Conservation (phyloP, 176 grass and related monocot genomes). For the Otatea glauca region DNA sequence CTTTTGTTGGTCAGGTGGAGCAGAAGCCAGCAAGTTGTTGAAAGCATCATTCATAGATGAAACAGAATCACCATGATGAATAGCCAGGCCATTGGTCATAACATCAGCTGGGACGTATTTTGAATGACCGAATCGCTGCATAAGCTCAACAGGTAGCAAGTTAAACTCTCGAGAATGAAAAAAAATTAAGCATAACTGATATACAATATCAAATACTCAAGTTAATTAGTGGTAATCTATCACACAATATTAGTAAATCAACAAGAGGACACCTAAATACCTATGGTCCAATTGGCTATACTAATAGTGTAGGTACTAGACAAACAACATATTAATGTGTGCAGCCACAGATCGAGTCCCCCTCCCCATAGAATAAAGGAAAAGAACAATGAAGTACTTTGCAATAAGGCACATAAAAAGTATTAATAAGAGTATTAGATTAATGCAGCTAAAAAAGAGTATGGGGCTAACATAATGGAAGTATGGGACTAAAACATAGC, state of each 20-base stretch:
- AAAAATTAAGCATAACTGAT: not conserved
- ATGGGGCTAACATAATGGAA: not conserved
- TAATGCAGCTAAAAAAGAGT: not conserved
- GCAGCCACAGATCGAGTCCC: not conserved
- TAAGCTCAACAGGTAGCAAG: not conserved
- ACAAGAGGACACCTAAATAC: not conserved
- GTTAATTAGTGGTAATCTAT: not conserved
- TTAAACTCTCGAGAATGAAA: not conserved
- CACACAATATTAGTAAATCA: not conserved
- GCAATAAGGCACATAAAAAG: not conserved
- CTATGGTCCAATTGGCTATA: not conserved
- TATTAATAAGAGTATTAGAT: not conserved
- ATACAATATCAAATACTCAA: not conserved
- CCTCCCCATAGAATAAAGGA: not conserved
- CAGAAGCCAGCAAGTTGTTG: slow-evolving; percentile 45
- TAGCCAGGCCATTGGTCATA: slow-evolving; percentile 42
- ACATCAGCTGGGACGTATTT: slow-evolving; percentile 60
- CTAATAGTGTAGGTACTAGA: not conserved
- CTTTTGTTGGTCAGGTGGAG: slow-evolving; percentile 50
- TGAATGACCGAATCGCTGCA: slow-evolving; percentile 51
- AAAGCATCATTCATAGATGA: slow-evolving; percentile 53
- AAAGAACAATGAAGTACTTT: not conserved
- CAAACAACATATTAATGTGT: not conserved
- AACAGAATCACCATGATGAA: slow-evolving; percentile 53
- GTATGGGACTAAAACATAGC: not conserved